Evolutionary conservation across 2,329 filamentous ascomycete genomes (phyloP).

Genomic region (Fusarium longipes): DNA sequence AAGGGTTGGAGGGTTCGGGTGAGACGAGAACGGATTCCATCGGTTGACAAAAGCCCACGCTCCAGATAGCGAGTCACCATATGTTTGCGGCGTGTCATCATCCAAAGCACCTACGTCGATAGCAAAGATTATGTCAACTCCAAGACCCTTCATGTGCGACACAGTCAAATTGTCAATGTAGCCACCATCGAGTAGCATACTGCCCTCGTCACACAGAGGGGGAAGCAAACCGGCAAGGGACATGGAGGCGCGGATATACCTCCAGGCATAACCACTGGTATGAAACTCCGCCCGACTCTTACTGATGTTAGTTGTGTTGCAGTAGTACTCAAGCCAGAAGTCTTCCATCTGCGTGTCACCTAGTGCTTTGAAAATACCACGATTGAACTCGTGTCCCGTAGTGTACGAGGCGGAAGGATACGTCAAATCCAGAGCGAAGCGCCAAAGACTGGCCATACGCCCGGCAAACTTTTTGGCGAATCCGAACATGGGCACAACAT

Average conservation of each 20-base stretch:
- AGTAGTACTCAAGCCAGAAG: slow-evolving; percentile 99
- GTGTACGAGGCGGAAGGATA: slow-evolving; percentile 98
- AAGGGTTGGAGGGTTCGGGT: slow-evolving; percentile 91
- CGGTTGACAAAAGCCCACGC: slow-evolving; percentile 95
- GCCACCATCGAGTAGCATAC: slow-evolving; percentile 94
- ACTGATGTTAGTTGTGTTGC: slow-evolving; percentile 99
- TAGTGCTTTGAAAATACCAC: slow-evolving; percentile 98
- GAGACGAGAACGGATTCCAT: slow-evolving; percentile 93
- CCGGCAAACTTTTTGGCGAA: slow-evolving; percentile 97
- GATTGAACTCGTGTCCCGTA: slow-evolving; percentile 98
- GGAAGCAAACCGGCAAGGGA: slow-evolving; percentile 92
- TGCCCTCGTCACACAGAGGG: slow-evolving; percentile 94
- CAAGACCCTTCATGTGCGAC: slow-evolving; percentile 94
- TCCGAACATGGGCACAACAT: slow-evolving; percentile 96
- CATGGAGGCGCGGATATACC: slow-evolving; percentile 97
- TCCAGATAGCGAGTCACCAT: slow-evolving; percentile 93
- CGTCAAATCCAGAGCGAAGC: slow-evolving; percentile 95
- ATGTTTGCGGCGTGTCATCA: slow-evolving; percentile 89
- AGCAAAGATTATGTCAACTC: slow-evolving; percentile 93
- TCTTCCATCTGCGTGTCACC: slow-evolving; percentile 98
- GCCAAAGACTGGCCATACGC: slow-evolving; percentile 99
- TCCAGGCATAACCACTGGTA: slow-evolving; percentile 96
- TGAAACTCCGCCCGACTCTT: slow-evolving; percentile 93
- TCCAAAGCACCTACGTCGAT: slow-evolving; percentile 94
- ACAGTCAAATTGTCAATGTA: slow-evolving; percentile 98